phyloP scores from a whole-genome alignment of 345 rosid genomes.

The Pugionium cornutum region DNA sequence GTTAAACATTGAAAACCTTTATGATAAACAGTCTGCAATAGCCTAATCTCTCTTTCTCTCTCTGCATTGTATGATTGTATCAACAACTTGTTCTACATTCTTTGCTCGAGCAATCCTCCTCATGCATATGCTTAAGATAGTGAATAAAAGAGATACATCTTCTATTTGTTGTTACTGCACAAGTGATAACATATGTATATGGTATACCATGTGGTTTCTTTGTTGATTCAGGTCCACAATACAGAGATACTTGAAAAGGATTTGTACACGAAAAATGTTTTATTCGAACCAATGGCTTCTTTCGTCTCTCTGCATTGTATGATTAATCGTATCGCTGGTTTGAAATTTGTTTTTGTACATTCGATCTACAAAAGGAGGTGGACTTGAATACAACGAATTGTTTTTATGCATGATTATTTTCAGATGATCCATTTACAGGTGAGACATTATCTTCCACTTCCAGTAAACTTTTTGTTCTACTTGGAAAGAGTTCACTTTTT shows the following conservation, averaged over 20 bases:
- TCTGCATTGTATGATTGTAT: conserved; percentile 8
- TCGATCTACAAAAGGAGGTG: background rate
- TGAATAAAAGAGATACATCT: conserved; percentile 30
- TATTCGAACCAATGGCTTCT: background rate
- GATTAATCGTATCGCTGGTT: background rate
- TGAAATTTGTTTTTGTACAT: background rate
- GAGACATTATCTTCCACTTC: too few species aligned
- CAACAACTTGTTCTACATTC: conserved; percentile 29
- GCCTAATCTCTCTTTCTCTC: conserved; percentile 43
- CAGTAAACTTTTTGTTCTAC: too few species aligned
- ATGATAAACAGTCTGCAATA: conserved; percentile 60
- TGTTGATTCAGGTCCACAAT: background rate
- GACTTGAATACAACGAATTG: background rate
- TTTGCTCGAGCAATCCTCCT: conserved; percentile 34
- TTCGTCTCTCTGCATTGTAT: too few species aligned
- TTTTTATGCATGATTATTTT: too few species aligned
- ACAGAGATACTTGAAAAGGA: background rate
- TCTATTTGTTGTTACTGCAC: conserved; percentile 12
- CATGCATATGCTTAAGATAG: conserved; percentile 29
- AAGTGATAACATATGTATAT: conserved; percentile 7
- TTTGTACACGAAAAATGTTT: too few species aligned
- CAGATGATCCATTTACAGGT: too few species aligned
- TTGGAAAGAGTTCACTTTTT: background rate
- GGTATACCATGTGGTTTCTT: background rate
- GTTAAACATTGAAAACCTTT: conserved; percentile 66